Base-by-base conservation (phyloP, 495 filamentous ascomycete species). In the Aspergillus asperescens region DNA sequence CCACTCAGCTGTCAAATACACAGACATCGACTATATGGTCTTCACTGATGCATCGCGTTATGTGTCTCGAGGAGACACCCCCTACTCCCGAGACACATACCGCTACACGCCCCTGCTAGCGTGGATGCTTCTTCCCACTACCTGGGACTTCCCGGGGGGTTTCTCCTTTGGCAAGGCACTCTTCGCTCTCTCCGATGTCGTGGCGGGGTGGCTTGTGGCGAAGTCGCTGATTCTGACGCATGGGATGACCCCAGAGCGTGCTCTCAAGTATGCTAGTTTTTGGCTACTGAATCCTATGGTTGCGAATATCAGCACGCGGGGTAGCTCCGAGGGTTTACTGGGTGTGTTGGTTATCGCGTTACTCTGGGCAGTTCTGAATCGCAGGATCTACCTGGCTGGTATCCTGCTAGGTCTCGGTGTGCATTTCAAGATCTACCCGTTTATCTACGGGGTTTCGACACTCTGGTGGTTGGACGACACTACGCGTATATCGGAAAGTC, bases 281-380 rank as follows among this genome's bases (percentile, higher is more conserved):
- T 98, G 93, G 93, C 67, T 97, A 56, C 78, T 95, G 56, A 98
- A 98, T 61, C 93, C 93, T 0, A 96, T 98, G 90, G 94, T 97
- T 13, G 94, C 94, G 0, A 88, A 88, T 34, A 97, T 98, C 58
- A 93, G 87, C 64, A 96, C 93, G 18, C 72, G 93, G 27, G 93
- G 93, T 1, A 95, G 90, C 64, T 94, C 89, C 0, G 93, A 98
- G 67, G 94, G 94, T 0, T 64, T 98, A 5, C 68, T 98, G 10
- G 88, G 87, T 1, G 87, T 94, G 3, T 76, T 96, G 62, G 87
- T 94, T 18, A 80, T 84, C 35, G 86, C 81, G 2, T 59, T 98
- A 24, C 63, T 98, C 23, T 96, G 89, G 88, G 87, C 90, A 0
- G 80, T 89, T 5, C 64, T 87, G 39, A 69, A 77, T 49, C 66